These are phyloP conservation scores for Dendrobium officinale DNA, from an alignment of 106 monocot species.

Conservation along the genomic window DNA sequence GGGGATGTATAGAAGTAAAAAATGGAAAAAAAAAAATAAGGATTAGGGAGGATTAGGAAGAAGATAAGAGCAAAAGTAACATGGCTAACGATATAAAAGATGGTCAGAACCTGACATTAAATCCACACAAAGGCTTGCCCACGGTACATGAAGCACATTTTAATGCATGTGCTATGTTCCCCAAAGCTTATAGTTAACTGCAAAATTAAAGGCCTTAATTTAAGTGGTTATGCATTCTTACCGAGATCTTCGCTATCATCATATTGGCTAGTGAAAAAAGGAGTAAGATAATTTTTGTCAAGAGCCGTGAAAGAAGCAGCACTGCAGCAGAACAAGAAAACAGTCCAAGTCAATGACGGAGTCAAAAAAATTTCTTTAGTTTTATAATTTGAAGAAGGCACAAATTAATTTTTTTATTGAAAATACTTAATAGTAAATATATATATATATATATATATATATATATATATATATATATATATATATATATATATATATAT, in stretches of 20 bases:
- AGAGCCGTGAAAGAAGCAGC: constrained; percentile 72
- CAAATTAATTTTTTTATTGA: too few species aligned
- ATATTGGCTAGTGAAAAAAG: constrained; percentile 92
- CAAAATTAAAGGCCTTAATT: not conserved
- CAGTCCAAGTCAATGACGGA: not conserved
- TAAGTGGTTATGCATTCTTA: constrained; percentile 13
- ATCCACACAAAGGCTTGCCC: not conserved
- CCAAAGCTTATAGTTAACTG: not conserved
- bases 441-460: too few species aligned
- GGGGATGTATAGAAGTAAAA: too few species aligned
- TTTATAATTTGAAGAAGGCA: too few species aligned
- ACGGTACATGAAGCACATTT: not conserved
- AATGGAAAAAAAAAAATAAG: too few species aligned
- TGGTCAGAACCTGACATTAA: not conserved
- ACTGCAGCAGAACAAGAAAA: constrained; percentile 33
- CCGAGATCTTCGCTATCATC: constrained; percentile 59
- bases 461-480: too few species aligned
- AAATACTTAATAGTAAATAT: too few species aligned
- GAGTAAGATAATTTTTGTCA: constrained; percentile 94
- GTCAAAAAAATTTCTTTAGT: too few species aligned
- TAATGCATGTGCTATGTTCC: not conserved
- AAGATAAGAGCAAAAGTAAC: too few species aligned
- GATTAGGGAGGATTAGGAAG: too few species aligned
- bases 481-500: too few species aligned
- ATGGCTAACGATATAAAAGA: not conserved